Evolutionary conservation across 306 rosid genomes (phyloP).

Genomic region (Coriaria nepalensis): DNA sequence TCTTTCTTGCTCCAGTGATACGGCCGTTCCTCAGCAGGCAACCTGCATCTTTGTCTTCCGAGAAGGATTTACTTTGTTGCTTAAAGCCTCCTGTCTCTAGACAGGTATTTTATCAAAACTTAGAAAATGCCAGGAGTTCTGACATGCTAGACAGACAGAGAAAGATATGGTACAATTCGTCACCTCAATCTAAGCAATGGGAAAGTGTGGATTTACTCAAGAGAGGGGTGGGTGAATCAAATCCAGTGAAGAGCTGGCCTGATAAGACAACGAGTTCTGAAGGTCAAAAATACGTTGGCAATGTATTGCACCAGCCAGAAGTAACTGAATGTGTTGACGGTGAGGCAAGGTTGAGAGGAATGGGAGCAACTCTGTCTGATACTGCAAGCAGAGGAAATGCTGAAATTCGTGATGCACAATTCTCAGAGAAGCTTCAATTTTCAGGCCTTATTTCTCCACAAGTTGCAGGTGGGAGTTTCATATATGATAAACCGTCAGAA

Average conservation of each 20-base stretch:
- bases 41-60: constrained; percentile 85
- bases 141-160: constrained; percentile 96
- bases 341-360: constrained; percentile 60
- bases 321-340: constrained; percentile 48
- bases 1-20: constrained; percentile 84
- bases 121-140: constrained; percentile 85
- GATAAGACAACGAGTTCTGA: constrained; percentile 46
- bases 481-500: constrained; percentile 70
- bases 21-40: constrained; percentile 77
- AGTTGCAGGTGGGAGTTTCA: constrained; percentile 63
- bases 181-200: constrained; percentile 78
- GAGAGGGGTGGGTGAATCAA: constrained; percentile 54
- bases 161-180: constrained; percentile 89
- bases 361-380: constrained; percentile 44
- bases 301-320: constrained; percentile 42
- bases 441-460: constrained; percentile 85
- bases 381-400: constrained; percentile 38
- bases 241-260: constrained; percentile 47
- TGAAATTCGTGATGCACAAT: constrained; percentile 49
- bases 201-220: constrained; percentile 66
- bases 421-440: constrained; percentile 64
- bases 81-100: constrained; percentile 78
- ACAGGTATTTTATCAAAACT: constrained; percentile 56
- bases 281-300: constrained; percentile 32
- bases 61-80: constrained; percentile 59